A percentile compares a stretch with the other conserved stretches of the same genome.
These are phyloP conservation scores for Lineolata rhizophorae DNA, from an alignment of 495 filamentous ascomycete genomes.

Conservation along the genomic window DNA sequence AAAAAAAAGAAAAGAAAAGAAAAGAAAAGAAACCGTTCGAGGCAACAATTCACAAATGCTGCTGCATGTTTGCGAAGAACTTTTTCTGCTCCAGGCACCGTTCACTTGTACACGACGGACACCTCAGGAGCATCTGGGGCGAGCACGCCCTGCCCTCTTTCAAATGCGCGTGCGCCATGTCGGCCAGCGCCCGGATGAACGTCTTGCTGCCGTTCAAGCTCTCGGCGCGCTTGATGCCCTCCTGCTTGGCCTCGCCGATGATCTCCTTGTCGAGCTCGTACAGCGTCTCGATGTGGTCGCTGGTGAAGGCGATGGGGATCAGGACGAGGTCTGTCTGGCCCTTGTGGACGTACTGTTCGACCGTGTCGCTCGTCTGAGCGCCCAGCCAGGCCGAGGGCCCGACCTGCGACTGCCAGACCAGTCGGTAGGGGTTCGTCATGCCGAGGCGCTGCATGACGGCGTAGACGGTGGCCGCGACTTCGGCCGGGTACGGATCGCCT, in stretches of 20 bases:
- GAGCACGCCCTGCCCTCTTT: slow-evolving; percentile 44
- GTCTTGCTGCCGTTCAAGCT: slow-evolving; percentile 79
- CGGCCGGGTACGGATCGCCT: slow-evolving; percentile 90
- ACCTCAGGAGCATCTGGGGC: slow-evolving; percentile 73
- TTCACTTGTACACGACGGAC: slow-evolving; percentile 85
- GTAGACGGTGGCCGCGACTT: slow-evolving; percentile 92
- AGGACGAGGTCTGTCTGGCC: slow-evolving; percentile 79
- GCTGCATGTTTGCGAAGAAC: slow-evolving; percentile 37
- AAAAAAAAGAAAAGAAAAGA: background rate
- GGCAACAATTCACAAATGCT: no score
- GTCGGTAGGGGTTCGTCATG: slow-evolving; percentile 69
- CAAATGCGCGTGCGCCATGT: slow-evolving; percentile 65
- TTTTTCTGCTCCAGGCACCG: slow-evolving; percentile 77
- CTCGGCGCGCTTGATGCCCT: slow-evolving; percentile 70
- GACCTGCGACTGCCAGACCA: slow-evolving; percentile 97
- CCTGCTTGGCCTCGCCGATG: slow-evolving; percentile 68
- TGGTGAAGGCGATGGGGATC: slow-evolving; percentile 94
- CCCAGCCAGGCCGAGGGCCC: slow-evolving; percentile 91
- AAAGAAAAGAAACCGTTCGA: background rate
- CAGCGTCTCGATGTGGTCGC: slow-evolving; percentile 94
- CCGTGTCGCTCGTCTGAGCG: slow-evolving; percentile 74
- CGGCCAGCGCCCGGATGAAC: slow-evolving; percentile 79
- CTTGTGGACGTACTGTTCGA: slow-evolving; percentile 71
- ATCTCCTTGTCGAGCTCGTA: slow-evolving; percentile 92
- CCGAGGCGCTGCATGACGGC: slow-evolving; percentile 84